Conservation (phyloP, 2,329 filamentous ascomycete genomes). For the Beauveria varroae region DNA sequence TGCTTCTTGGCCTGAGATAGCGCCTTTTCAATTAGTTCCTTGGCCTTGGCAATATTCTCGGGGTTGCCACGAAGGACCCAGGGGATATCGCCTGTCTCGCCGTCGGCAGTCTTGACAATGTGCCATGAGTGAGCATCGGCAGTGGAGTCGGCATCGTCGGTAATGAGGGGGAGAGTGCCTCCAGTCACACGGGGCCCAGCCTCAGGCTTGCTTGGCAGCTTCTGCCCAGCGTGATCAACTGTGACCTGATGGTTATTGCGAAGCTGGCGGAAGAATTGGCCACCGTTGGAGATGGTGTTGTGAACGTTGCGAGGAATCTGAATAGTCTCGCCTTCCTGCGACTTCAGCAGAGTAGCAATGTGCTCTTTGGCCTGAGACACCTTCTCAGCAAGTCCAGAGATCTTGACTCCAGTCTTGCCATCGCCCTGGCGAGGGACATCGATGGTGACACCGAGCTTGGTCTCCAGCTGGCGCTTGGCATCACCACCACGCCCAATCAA, state of each 20-base stretch:
- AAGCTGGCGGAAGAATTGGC: slow-evolving; percentile 86
- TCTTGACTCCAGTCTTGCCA: slow-evolving; percentile 75
- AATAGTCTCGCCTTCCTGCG: slow-evolving; percentile 82
- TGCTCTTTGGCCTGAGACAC: slow-evolving; percentile 84
- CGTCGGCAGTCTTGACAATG: slow-evolving; percentile 55
- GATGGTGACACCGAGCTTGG: slow-evolving; percentile 76
- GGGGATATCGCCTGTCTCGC: slow-evolving; percentile 67
- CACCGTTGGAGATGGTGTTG: slow-evolving; percentile 78
- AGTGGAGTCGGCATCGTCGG: slow-evolving; percentile 63
- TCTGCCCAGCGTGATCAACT: slow-evolving; percentile 81
- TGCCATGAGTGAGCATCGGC: slow-evolving; percentile 76
- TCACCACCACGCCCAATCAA: slow-evolving; percentile 92
- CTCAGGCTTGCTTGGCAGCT: slow-evolving; percentile 63
- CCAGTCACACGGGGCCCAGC: slow-evolving; percentile 49
- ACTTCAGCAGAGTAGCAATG: slow-evolving; percentile 70
- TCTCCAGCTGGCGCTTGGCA: slow-evolving; percentile 75
- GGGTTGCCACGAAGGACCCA: slow-evolving; percentile 79
- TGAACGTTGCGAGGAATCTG: slow-evolving; percentile 76
- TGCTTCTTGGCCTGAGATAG: slow-evolving; percentile 64
- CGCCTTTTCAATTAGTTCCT: slow-evolving; percentile 63
- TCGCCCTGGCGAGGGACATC: slow-evolving; percentile 89
- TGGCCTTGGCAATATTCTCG: slow-evolving; percentile 77
- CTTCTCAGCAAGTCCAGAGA: slow-evolving; percentile 69
- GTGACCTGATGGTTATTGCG: slow-evolving; percentile 81
- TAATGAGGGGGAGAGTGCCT: slow-evolving; percentile 77